phyloP scores from a whole-genome alignment of 2,329 filamentous ascomycete genomes.

The Rugonectria rugulosa region DNA sequence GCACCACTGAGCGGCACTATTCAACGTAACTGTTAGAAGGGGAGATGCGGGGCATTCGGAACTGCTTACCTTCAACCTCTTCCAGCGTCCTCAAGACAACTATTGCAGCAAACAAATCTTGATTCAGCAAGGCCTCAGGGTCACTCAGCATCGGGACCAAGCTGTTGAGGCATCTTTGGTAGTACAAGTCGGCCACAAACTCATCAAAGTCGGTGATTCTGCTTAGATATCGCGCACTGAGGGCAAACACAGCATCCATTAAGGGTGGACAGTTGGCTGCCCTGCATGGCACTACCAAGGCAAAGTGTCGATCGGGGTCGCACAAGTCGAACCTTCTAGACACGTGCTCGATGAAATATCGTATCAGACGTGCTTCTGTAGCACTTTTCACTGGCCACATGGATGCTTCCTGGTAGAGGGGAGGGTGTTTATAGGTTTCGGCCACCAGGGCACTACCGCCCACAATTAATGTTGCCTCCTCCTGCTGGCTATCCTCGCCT shows the following conservation, averaged over 20 bases:
- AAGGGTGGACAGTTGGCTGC: constrained; percentile 9
- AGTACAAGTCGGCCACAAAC: constrained; percentile 12
- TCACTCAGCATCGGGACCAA: constrained; percentile 5
- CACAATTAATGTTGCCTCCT: neutral
- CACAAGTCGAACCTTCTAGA: constrained; percentile 16
- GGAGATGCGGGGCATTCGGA: neutral
- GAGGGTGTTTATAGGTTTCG: neutral
- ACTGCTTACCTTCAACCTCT: constrained; percentile 13
- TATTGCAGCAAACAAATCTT: constrained; percentile 17
- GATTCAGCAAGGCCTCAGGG: neutral
- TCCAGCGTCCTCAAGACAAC: constrained; percentile 17
- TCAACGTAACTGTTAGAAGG: neutral
- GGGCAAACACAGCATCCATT: constrained; percentile 9
- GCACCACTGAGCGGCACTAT: constrained; percentile 13
- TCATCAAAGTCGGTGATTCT: constrained; percentile 15
- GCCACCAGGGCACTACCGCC: neutral
- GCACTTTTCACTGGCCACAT: constrained; percentile 8
- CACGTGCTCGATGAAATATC: constrained; percentile 15
- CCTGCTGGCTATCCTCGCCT: neutral
- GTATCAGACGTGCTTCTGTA: constrained; percentile 6
- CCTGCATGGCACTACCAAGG: constrained; percentile 7
- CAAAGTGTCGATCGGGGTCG: constrained; percentile 14
- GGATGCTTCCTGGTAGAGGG: constrained; percentile 7
- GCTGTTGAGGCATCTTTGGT: constrained; percentile 12
- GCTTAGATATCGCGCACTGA: constrained; percentile 16